Evolutionary conservation across 2,329 filamentous ascomycete species (phyloP), one percentile per base, ranked within the genome.

Genomic region (Botrytis squamosa): DNA sequence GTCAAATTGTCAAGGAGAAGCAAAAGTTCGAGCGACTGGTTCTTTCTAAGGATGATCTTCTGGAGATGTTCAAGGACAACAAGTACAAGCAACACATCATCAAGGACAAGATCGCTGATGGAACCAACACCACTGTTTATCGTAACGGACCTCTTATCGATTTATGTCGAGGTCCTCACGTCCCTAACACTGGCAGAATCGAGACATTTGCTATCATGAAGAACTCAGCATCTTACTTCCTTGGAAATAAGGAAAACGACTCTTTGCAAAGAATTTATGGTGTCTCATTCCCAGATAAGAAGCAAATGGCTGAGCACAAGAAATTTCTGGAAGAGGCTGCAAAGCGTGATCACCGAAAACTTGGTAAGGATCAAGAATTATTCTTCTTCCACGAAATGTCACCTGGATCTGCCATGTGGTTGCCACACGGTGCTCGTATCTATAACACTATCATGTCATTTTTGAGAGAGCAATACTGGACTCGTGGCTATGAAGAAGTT

Each of bases 81-180:
- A 96, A 96, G 83, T 98, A 97, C 87, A 98, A 99, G 89, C 91
- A 97, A 82, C 93, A 98, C 83, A 97, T 98, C 83, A 98, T 99
- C 85, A 92, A 94, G 79, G 92, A 94, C 85, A 94, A 97, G 84
- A 93, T 98, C 75, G 87, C 91, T 57, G 94, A 97, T 78, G 94
- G 94, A 78, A 95, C 94, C 73, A 93, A 88, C 81, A 97, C 94
- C 82, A 98, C 96, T 16, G 95, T 98, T 59, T 99, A 98, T 84
- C 91, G 81, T 63, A 97, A 94, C 80, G 96, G 96, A 74, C 94
- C 94, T 22, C 86, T 98, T 73, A 97, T 98, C 80, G 96, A 99
- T 88, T 86, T 98, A 76, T 98, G 96, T 86, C 90, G 94, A 82
- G 96, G 96, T 55, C 96, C 96, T 76, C 96, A 98, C 83, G 95